A percentile compares a stretch with the other conserved stretches of the same genome.
Evolutionary conservation across 352 stramenopile species (phyloP).

Genomic region (Phytophthora litchii): DNA sequence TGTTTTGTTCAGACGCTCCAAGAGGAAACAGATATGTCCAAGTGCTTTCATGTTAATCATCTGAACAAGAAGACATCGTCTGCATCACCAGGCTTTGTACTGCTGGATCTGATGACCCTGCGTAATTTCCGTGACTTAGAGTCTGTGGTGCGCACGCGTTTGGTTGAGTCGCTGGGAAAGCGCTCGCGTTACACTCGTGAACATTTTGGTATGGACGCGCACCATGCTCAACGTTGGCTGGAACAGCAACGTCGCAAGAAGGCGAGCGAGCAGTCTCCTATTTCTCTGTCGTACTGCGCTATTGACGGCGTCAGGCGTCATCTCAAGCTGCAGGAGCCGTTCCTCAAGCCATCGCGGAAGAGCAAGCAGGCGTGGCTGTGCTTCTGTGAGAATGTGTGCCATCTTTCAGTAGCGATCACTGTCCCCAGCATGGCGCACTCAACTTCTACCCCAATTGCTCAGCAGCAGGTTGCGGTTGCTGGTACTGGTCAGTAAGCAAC

Average conservation of each 20-base stretch:
- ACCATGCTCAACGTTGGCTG: slow-evolving; percentile 37
- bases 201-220: slow-evolving; percentile 38
- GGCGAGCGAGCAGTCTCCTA: slow-evolving; percentile 22
- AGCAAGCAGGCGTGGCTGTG: slow-evolving; percentile 58
- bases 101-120: slow-evolving; percentile 54
- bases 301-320: slow-evolving; percentile 31
- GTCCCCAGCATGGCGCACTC: slow-evolving; percentile 11
- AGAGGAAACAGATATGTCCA: slow-evolving; percentile 5
- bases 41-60: slow-evolving; percentile 17
- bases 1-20: slow-evolving; percentile 50
- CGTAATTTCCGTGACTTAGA: slow-evolving; percentile 49
- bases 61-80: slow-evolving; percentile 10
- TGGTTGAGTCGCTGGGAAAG: slow-evolving; percentile 38
- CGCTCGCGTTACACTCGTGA: slow-evolving; percentile 38
- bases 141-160: slow-evolving; percentile 36
- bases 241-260: slow-evolving; percentile 37
- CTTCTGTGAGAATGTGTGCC: slow-evolving; percentile 71
- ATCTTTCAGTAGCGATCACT: slow-evolving; percentile 49
- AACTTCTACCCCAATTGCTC: slow-evolving; percentile 5
- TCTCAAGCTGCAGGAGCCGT: slow-evolving; percentile 20
- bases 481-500: slow-evolving; percentile 20
- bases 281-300: slow-evolving; percentile 54
- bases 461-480: slow-evolving; percentile 11
- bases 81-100: slow-evolving; percentile 36
- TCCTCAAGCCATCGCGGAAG: slow-evolving; percentile 16